Evolutionary conservation across 805 yeast species (phyloP), one percentile per base, ranked within the genome.

Genomic region (Starmerella powellii): DNA sequence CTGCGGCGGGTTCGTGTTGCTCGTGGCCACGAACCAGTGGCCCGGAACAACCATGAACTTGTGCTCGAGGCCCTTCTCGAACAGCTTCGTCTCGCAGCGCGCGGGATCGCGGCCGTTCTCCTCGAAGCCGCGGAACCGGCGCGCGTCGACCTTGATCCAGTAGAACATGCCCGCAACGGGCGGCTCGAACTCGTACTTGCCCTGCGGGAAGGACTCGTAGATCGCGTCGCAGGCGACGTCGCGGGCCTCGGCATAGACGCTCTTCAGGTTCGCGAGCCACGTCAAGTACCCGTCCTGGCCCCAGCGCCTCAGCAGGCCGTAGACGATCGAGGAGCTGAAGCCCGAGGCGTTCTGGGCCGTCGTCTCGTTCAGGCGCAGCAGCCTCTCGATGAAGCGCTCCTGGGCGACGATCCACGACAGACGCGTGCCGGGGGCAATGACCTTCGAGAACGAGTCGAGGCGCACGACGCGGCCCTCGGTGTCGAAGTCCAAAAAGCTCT

Each of bases 361-460:
- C 48, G 80, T 87, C 66, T 87, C 96, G 56, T 81, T 84, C 42
- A 79, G 65, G 52, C 91, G 71, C 40, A 77, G 60, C 53, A 67
- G 70, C 52, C 88, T 71, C 61, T 80, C 85, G 51, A 82, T 57
- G 38, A 86, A 60, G 15, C 56, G 51, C 34, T 67, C 64, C 60
- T 81, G 86, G 46, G 80, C 94, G 20, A 82, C 78, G 47, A 86
- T 69, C 95, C 95, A 86, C 41, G 95, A 95, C 45, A 82, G 58
- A 65, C 96, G 78, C 24, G 77, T 56, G 52, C 95, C 95, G 15
- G 96, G 96, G 3, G 95, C 95, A 42, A 87, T 65, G 20, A 86
- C 86, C 66, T 86, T 86, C 40, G 95, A 85, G 63, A 82, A 79
- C 1, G 95, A 81, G 61, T 86, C 96, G 57, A 87, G 70, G 59